Percentiles rank a stretch among this genome's conserved stretches.
These are phyloP conservation scores for Lipomyces spencermartinsiae DNA, from an alignment of 805 yeast species.

Conservation along the genomic window DNA sequence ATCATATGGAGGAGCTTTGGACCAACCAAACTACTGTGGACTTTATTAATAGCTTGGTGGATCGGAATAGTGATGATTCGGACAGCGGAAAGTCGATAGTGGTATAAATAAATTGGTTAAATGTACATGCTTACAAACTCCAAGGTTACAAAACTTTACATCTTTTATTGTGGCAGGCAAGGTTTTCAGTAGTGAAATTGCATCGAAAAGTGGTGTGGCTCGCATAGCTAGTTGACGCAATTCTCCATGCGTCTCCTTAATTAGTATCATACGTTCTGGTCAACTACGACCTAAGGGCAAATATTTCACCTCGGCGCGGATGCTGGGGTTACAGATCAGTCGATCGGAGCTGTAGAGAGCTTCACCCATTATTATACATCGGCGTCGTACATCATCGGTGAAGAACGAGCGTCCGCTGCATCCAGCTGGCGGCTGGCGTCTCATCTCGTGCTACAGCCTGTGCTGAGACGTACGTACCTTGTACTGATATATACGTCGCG, in stretches of 20 bases:
- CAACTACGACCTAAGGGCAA: too few relatives aligned
- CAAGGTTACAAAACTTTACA: background rate
- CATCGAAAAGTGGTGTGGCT: too few relatives aligned
- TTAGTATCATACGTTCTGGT: too few relatives aligned
- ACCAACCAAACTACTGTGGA: slow-evolving; percentile 5
- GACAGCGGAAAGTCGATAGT: background rate
- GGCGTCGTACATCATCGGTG: too few relatives aligned
- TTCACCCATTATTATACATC: too few relatives aligned
- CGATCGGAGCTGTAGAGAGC: too few relatives aligned
- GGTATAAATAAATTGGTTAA: background rate
- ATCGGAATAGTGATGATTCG: background rate
- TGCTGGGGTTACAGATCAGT: too few relatives aligned
- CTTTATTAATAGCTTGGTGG: slow-evolving; percentile 21
- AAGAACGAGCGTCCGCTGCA: too few relatives aligned
- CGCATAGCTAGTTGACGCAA: too few relatives aligned
- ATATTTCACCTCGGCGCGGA: too few relatives aligned
- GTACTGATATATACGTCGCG: background rate
- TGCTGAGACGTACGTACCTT: background rate
- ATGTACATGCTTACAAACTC: background rate
- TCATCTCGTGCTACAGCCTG: background rate
- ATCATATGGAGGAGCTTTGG: slow-evolving; percentile 26
- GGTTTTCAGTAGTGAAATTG: too few relatives aligned
- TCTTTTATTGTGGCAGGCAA: background rate
- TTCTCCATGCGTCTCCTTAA: too few relatives aligned
- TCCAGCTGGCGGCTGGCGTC: background rate